phyloP scores from a whole-genome alignment of 768 basidiomycete species.

The Psilocybe cyanescens region DNA sequence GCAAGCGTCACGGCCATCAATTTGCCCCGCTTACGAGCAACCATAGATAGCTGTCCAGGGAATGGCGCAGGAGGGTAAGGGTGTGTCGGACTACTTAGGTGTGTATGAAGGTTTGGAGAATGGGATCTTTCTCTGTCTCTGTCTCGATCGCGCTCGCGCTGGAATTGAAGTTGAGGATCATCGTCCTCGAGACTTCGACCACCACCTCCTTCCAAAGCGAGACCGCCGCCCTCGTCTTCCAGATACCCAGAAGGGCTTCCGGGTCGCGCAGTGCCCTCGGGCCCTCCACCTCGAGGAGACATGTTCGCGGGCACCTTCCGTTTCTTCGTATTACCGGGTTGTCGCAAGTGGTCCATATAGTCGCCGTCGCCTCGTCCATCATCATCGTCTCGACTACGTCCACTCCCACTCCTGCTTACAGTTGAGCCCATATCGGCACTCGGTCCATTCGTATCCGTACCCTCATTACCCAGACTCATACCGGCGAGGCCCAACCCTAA shows the following conservation, averaged over 20 bases:
- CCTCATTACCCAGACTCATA: constrained; percentile 14
- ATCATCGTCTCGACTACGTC: constrained; percentile 40
- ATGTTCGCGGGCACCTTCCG: constrained; percentile 81
- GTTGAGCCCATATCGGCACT: not conserved
- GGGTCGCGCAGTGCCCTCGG: constrained; percentile 13
- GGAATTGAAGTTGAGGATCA: constrained; percentile 19
- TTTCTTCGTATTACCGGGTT: constrained; percentile 87
- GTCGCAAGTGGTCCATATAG: constrained; percentile 69
- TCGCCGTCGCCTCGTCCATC: constrained; percentile 61
- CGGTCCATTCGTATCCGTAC: not conserved
- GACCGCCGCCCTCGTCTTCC: constrained; percentile 19
- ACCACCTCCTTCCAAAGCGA: constrained; percentile 3
- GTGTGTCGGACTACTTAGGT: constrained; percentile 5
- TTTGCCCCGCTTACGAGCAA: constrained; percentile 40
- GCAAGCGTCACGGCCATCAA: constrained; percentile 65
- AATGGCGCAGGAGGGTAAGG: constrained; percentile 27
- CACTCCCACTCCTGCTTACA: not conserved
- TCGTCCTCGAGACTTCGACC: constrained; percentile 7
- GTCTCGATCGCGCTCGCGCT: constrained; percentile 20
- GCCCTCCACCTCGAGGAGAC: constrained; percentile 38
- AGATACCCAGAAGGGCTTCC: constrained; percentile 18
- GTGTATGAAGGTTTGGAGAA: not conserved
- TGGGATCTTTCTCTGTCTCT: constrained; percentile 10
- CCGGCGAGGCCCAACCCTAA: constrained; percentile 20
- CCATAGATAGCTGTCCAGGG: constrained; percentile 26